phyloP scores from a whole-genome alignment of 2,329 filamentous ascomycete species.

The Clonostachys solani region DNA sequence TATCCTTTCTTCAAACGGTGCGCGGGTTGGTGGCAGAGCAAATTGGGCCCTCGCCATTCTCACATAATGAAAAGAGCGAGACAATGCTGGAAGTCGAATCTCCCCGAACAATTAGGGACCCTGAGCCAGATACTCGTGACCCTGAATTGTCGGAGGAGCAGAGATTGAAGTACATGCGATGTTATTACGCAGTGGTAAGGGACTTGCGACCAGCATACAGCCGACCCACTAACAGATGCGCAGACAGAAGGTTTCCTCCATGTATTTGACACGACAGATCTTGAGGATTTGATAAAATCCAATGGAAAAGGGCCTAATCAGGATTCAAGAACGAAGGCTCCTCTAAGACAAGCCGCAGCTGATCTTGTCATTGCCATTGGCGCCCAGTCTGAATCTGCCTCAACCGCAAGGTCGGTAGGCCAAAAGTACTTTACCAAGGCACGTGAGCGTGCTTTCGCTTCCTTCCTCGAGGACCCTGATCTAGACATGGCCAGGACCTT shows the following conservation, averaged over 20 bases:
- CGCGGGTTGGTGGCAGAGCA: constrained; percentile 40
- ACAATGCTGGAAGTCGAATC: constrained; percentile 46
- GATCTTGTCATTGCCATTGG: constrained; percentile 49
- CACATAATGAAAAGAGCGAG: constrained; percentile 42
- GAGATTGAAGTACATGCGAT: constrained; percentile 7
- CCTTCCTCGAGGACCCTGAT: constrained; percentile 46
- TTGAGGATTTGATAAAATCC: constrained; percentile 13
- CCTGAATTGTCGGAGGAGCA: constrained; percentile 5
- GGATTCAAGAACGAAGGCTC: background rate
- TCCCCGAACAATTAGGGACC: constrained; percentile 2
- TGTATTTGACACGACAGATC: constrained; percentile 19
- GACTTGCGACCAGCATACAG: background rate
- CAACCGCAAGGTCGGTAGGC: constrained; percentile 15
- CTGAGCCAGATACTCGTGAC: constrained; percentile 1
- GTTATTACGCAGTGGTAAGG: constrained; percentile 13
- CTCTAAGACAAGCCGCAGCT: background rate
- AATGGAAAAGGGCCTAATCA: background rate
- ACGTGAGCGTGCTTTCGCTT: constrained; percentile 41
- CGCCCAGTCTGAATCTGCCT: constrained; percentile 35
- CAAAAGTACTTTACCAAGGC: constrained; percentile 39
- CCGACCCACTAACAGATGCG: background rate
- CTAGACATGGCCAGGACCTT: constrained; percentile 47
- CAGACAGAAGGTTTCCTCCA: constrained; percentile 27
- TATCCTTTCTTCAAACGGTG: constrained; percentile 53
- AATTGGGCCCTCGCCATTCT: constrained; percentile 50